Percentiles rank a stretch among this genome's conserved stretches.
Conservation (phyloP, 441 rosid genomes). For the Melastoma candidum region DNA sequence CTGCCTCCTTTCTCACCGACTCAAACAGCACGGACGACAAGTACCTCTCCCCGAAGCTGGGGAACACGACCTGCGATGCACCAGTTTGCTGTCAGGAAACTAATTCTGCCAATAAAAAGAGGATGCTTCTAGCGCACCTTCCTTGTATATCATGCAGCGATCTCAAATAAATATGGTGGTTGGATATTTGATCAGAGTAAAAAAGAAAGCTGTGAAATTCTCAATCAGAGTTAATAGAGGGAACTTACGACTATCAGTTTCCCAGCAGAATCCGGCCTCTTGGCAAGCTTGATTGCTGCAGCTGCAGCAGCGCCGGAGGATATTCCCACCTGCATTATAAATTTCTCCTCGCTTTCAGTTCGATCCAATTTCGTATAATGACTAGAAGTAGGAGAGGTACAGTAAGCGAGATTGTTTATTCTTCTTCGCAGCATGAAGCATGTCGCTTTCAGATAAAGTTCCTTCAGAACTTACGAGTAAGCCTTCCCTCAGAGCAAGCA, state of each 20-base stretch:
- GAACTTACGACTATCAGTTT: conserved; percentile 5
- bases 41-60: conserved; percentile 9
- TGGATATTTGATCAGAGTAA: too few species aligned
- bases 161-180: background rate
- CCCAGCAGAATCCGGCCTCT: conserved; percentile 6
- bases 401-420: conserved; percentile 5
- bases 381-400: background rate
- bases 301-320: conserved; percentile 3
- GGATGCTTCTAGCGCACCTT: background rate
- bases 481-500: conserved; percentile 73
- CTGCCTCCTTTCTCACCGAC: conserved; percentile 8
- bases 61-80: conserved; percentile 4
- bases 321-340: conserved; percentile 7
- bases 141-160: background rate
- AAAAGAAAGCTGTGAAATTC: background rate
- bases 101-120: background rate
- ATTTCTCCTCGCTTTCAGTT: background rate
- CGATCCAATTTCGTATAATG: too few species aligned
- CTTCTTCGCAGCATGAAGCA: too few species aligned
- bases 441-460: background rate
- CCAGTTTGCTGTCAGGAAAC: background rate
- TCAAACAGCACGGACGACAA: conserved; percentile 8
- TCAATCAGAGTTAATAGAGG: background rate
- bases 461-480: conserved; percentile 51
- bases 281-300: background rate